phyloP scores from a whole-genome alignment of 306 rosid species.

The Quercus engelmannii region DNA sequence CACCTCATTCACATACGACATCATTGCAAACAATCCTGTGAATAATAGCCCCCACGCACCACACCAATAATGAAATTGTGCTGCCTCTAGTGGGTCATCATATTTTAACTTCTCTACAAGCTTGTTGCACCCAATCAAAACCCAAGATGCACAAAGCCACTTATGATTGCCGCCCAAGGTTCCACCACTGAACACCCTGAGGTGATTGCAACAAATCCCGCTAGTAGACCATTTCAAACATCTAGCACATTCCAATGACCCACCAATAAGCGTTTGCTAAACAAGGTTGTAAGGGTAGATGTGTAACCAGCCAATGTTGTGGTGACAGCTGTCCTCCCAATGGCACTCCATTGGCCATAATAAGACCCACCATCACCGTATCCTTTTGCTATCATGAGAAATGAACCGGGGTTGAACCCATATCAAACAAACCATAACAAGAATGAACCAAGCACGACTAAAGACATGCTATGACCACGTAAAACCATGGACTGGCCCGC shows the following conservation, averaged over 20 bases:
- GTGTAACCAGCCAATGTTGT: slow-evolving; percentile 70
- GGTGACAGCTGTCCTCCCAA: slow-evolving; percentile 54
- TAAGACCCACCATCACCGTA: no score
- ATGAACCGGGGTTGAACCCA: no score
- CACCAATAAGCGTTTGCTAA: slow-evolving; percentile 50
- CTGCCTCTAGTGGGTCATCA: slow-evolving; percentile 78
- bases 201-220: slow-evolving; percentile 70
- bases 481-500: slow-evolving; percentile 50
- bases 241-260: slow-evolving; percentile 77
- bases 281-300: slow-evolving; percentile 61
- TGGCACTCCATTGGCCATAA: no score
- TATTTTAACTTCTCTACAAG: slow-evolving; percentile 39
- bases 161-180: slow-evolving; percentile 70
- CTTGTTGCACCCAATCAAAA: slow-evolving; percentile 51
- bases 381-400: no score
- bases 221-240: slow-evolving; percentile 72
- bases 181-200: slow-evolving; percentile 73
- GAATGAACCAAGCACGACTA: slow-evolving; percentile 64
- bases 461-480: slow-evolving; percentile 59
- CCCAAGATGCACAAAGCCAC: slow-evolving; percentile 77
- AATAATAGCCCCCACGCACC: slow-evolving; percentile 73
- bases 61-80: slow-evolving; percentile 75
- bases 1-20: slow-evolving; percentile 46
- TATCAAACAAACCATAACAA: slow-evolving; percentile 44
- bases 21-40: slow-evolving; percentile 55